These are phyloP conservation scores for Tuber microsphaerosporum DNA, from an alignment of 495 filamentous ascomycete genomes.

Conservation along the genomic window DNA sequence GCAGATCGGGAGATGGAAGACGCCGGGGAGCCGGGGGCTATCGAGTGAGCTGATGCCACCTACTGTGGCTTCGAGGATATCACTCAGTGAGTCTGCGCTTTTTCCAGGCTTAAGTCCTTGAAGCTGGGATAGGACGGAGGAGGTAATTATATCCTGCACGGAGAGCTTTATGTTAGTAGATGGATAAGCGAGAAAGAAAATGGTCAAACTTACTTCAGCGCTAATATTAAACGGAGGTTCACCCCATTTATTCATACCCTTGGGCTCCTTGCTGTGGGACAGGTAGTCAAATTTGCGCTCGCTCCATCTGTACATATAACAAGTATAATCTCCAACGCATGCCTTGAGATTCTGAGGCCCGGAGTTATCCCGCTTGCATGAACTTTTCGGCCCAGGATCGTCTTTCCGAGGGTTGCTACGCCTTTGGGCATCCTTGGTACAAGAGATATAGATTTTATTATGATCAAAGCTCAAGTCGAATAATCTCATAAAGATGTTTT, in stretches of 20 bases:
- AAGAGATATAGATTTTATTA: slow-evolving; percentile 33
- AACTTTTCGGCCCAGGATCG: neutral
- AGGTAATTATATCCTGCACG: slow-evolving; percentile 25
- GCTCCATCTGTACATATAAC: slow-evolving; percentile 38
- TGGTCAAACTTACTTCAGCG: slow-evolving; percentile 4
- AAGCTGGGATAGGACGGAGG: slow-evolving; percentile 14
- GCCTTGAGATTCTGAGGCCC: slow-evolving; percentile 39
- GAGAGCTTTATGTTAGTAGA: neutral
- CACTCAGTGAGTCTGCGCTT: neutral
- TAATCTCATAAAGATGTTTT: slow-evolving; percentile 30
- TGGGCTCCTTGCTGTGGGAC: slow-evolving; percentile 19
- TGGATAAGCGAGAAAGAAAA: neutral
- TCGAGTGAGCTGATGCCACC: slow-evolving; percentile 9
- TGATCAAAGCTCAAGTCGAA: slow-evolving; percentile 23
- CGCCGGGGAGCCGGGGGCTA: neutral
- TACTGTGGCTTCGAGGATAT: neutral
- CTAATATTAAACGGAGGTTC: slow-evolving; percentile 29
- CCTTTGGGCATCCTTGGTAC: slow-evolving; percentile 27
- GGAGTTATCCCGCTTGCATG: slow-evolving; percentile 26
- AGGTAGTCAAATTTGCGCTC: slow-evolving; percentile 23
- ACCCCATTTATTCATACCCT: slow-evolving; percentile 21
- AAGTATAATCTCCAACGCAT: slow-evolving; percentile 28
- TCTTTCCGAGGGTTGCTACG: slow-evolving; percentile 12
- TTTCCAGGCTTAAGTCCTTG: neutral
- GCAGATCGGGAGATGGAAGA: slow-evolving; percentile 30